Evolutionary conservation across 768 basidiomycete genomes (phyloP).

Genomic region (Lentinula detonsa): DNA sequence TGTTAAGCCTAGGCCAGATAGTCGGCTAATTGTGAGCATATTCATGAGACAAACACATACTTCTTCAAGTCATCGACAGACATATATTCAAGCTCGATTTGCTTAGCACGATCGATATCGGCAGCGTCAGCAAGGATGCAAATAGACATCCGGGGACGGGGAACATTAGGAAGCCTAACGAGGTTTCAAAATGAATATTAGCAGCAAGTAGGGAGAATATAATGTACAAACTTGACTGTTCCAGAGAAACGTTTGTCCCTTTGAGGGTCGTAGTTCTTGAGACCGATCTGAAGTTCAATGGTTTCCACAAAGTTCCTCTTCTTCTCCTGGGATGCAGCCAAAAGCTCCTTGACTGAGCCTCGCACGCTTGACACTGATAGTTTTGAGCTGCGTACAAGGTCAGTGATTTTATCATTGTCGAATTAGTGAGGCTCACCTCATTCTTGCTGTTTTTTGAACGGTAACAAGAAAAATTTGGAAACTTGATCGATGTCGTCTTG

Average conservation of each 20-base stretch:
- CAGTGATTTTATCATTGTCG: not conserved
- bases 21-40: not conserved
- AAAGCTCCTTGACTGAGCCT: slow-evolving; percentile 89
- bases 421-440: not conserved
- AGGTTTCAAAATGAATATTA: not conserved
- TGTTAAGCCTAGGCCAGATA: slow-evolving; percentile 72
- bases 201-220: not conserved
- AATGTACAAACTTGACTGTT: slow-evolving; percentile 76
- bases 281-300: slow-evolving; percentile 91
- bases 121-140: slow-evolving; percentile 99
- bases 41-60: slow-evolving; percentile 34
- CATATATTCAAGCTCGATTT: slow-evolving; percentile 98
- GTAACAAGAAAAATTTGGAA: not conserved
- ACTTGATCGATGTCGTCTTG: not conserved
- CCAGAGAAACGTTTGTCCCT: slow-evolving; percentile 99
- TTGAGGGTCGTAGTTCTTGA: slow-evolving; percentile 99
- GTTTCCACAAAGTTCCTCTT: slow-evolving; percentile 95
- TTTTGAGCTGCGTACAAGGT: slow-evolving; percentile 37
- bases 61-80: slow-evolving; percentile 99
- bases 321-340: slow-evolving; percentile 81
- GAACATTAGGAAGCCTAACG: slow-evolving; percentile 85
- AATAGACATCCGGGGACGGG: slow-evolving; percentile 98
- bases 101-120: slow-evolving; percentile 98
- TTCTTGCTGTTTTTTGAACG: not conserved
- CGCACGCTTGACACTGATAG: slow-evolving; percentile 99